These are phyloP conservation scores for Sporothrix luriei DNA, from an alignment of 2,329 filamentous ascomycete species.

Conservation along the genomic window DNA sequence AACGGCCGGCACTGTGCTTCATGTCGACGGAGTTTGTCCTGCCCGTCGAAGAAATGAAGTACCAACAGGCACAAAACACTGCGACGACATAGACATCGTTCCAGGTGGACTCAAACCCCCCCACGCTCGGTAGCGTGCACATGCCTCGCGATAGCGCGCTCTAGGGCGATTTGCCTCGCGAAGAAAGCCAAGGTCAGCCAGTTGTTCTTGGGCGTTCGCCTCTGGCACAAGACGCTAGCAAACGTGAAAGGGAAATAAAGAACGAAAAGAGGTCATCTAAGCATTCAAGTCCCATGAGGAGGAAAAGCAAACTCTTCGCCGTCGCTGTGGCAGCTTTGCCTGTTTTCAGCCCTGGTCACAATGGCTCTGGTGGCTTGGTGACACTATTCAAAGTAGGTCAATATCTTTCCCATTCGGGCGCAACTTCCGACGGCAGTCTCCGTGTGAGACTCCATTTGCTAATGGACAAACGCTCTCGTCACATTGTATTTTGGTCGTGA, in stretches of 20 bases:
- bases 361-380: neutral
- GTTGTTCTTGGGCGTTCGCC: neutral
- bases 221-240: constrained; percentile 8
- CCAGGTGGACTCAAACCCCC: neutral
- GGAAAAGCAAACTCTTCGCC: constrained; percentile 7
- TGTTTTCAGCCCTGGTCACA: constrained; percentile 9
- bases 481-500: constrained; percentile 1
- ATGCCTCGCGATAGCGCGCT: constrained; percentile 16
- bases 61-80: neutral
- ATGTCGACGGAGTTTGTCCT: neutral
- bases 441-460: neutral
- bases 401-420: neutral
- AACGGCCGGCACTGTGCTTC: neutral
- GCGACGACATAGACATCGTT: neutral
- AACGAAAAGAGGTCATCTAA: neutral
- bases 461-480: neutral
- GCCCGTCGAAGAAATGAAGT: neutral
- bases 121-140: constrained; percentile 6
- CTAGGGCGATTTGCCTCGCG: neutral
- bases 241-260: neutral
- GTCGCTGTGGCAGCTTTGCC: neutral
- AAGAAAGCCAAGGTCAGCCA: neutral
- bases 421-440: neutral
- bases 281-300: constrained; percentile 5
- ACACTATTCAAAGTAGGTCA: neutral